phyloP scores from a whole-genome alignment of 768 basidiomycete species.

The Hygrocybe coccinea region DNA sequence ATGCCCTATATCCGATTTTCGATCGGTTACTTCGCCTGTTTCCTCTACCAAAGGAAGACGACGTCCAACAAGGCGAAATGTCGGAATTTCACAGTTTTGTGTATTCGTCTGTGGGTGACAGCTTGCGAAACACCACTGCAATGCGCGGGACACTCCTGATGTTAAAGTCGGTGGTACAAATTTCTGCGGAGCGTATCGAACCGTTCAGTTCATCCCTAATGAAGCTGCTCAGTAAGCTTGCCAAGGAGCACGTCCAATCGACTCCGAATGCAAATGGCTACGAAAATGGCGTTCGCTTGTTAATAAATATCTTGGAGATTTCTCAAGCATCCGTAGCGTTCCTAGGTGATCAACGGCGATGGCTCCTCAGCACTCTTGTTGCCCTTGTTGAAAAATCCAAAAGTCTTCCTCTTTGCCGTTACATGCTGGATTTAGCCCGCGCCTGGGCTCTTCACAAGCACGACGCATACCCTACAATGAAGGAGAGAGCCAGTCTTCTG shows the following conservation, averaged over 20 bases:
- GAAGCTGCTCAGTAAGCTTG: constrained; percentile 78
- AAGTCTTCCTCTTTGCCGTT: constrained; percentile 70
- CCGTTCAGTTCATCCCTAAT: constrained; percentile 69
- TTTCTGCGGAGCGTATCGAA: constrained; percentile 79
- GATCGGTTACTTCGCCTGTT: constrained; percentile 72
- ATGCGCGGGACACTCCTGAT: constrained; percentile 80
- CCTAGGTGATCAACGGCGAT: constrained; percentile 82
- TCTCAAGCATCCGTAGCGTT: constrained; percentile 74
- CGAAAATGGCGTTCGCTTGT: constrained; percentile 58
- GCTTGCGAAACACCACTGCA: constrained; percentile 64
- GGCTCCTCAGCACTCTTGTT: constrained; percentile 70
- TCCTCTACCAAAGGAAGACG: constrained; percentile 74
- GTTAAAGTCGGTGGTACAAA: constrained; percentile 78
- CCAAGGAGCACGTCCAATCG: constrained; percentile 79
- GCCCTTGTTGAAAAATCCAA: constrained; percentile 88
- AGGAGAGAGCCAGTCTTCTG: constrained; percentile 88
- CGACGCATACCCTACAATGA: constrained; percentile 85
- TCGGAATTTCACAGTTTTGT: constrained; percentile 77
- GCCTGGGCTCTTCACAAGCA: constrained; percentile 87
- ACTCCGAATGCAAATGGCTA: constrained; percentile 44
- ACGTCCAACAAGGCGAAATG: constrained; percentile 66
- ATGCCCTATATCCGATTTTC: constrained; percentile 76
- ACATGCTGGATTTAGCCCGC: constrained; percentile 78
- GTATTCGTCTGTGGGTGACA: constrained; percentile 69
- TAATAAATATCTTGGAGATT: constrained; percentile 81